A percentile compares a stretch with the other conserved stretches of the same genome.
Evolutionary conservation across 768 basidiomycete genomes (phyloP).

Genomic region (Filobasidium wieringae): DNA sequence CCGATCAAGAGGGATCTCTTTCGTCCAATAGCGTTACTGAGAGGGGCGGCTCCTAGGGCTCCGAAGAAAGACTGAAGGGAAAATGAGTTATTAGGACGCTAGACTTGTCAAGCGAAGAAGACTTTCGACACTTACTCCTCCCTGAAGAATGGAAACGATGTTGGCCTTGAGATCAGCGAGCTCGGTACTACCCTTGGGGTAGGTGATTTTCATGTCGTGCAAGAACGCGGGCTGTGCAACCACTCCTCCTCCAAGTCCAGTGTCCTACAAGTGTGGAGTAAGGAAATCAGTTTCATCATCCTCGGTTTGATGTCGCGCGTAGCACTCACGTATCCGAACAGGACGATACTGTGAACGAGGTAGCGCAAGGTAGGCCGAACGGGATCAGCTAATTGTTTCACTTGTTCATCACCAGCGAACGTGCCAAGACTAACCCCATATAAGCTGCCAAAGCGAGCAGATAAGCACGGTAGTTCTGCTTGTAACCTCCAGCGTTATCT

Average conservation of each 20-base stretch:
- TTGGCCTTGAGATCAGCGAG: conserved; percentile 55
- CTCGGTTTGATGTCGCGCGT: too few relatives aligned
- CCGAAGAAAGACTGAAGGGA: conserved; percentile 56
- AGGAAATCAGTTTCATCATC: too few relatives aligned
- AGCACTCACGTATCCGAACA: conserved; percentile 18
- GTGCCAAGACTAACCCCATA: conserved; percentile 11
- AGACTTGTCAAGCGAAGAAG: background rate
- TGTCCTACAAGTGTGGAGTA: too few relatives aligned
- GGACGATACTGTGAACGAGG: conserved; percentile 10
- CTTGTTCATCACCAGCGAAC: background rate
- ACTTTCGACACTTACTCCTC: conserved; percentile 43
- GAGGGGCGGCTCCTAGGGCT: conserved; percentile 44
- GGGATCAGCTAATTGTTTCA: background rate
- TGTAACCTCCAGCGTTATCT: conserved; percentile 6
- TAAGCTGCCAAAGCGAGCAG: conserved; percentile 17
- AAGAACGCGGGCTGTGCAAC: conserved; percentile 55
- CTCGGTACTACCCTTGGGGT: conserved; percentile 40
- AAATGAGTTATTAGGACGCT: background rate
- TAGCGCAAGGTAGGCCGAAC: background rate
- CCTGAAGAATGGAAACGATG: conserved; percentile 78
- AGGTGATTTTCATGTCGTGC: conserved; percentile 50
- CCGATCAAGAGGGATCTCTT: conserved; percentile 53
- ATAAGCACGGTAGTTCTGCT: conserved; percentile 2
- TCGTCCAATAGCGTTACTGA: conserved; percentile 48
- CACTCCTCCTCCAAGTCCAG: conserved; percentile 59